Evolutionary conservation across 2,329 filamentous ascomycete genomes (phyloP), one percentile per base, ranked within the genome.

Genomic region (Nemania diffusa): DNA sequence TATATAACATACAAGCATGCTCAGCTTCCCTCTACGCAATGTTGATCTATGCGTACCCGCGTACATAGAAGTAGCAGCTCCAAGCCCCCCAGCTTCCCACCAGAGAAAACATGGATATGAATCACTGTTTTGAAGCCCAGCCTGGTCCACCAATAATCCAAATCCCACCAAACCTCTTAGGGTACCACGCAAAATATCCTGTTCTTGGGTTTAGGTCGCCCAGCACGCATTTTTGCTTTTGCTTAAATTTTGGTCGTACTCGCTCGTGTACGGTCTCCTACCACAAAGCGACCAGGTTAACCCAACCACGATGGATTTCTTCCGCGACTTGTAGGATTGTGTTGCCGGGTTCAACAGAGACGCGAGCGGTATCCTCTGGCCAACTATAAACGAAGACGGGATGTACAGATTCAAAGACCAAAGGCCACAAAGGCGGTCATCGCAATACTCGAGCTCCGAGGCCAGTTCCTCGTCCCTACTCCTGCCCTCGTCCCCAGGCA

Each of bases 301-400:
- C 29, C 42, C 34, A 22, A 34, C 15, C 55, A 34, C 65, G 27
- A 70, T 70, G 68, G 24, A 37, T 26, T 52, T 68, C 58, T 55
- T 65, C 44, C 46, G 56, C 65, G 65, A 70, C 65, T 48, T 68
- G 22, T 69, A 65, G 59, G 62, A 66, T 58, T 65, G 27, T 37
- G 48, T 66, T 58, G 59, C 63, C 32, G 57, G 62, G 53, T 65
- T 69, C 29, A 44, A 9, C 40, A 57, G 66, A 57, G 69, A 67
- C 50, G 61, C 55, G 57, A 50, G 22, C 11, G 40, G 27, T 26
- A 20, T 70, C 34, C 37, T 69, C 22, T 61, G 55, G 53, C 68
- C 68, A 37, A 26, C 44, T 15, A 37, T 51, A 6, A n/a, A 48
- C 50, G 26, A 59, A 57, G 57, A 13, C 48, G 69, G 63, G n/a